Base-by-base conservation (phyloP, 2,329 filamentous ascomycete genomes). In the Acrocalymma vagum region DNA sequence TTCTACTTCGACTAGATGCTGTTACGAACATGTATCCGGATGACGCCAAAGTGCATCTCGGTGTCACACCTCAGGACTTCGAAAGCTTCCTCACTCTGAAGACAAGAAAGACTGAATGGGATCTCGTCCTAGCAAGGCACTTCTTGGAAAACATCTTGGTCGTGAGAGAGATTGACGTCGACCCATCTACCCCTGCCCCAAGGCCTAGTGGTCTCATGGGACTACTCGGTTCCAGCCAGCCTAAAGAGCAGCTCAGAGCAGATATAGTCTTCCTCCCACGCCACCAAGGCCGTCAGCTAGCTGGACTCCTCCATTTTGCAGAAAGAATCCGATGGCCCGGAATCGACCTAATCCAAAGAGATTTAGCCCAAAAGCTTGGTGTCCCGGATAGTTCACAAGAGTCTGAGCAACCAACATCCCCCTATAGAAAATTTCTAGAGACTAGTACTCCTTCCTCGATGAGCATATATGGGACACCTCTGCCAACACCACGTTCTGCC, bases 51-150 rank as follows among this genome's bases (percentile, higher is more conserved):
- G 61, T 66, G 6, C 63, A 69, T n/a, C 58, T 75, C 16, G 55
- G 63, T 22, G 60, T 80, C 27, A 74, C 70, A 2, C 54, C 63
- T 2, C 60, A 71, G 16, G 75, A 80, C 33, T 64, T 78, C 10
- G 59, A 70, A 14, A 65, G 71, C 6, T 77, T 80, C 36, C 70
- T 75, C 30, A 68, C 68, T 15, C 55, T 77, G 28, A 73, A 76
- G 39, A 76, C 72, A n/a, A 65, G 69, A 5, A 82, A 83, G 51
- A 68, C 78, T 4, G 74, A 80, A 36, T 83, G 80, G 80, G 79
- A 82, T 59, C 60, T 83, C 16, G 69, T 83, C 2, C 68, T 79
- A 13, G 77, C 76, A 6, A 72, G 77, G 15, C 70, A 76, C 3
- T 81, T 82, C 34, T 61, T 81, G 21, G 74, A 80, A 28, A 80